A percentile compares a stretch with the other conserved stretches of the same genome.
Conservation (phyloP, 306 rosid species). For the peach (Prunus persica) region DNA sequence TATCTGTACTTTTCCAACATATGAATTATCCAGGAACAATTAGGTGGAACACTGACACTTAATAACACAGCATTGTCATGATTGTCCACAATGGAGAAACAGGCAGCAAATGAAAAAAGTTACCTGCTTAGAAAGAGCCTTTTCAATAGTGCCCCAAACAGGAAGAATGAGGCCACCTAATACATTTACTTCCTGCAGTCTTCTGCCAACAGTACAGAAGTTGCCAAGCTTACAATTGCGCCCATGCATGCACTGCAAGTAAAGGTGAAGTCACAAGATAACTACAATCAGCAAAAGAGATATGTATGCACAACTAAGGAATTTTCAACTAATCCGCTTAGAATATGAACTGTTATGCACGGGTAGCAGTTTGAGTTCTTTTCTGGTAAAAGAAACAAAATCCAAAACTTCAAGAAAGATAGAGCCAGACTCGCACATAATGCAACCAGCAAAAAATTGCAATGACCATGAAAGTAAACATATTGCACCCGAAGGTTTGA, state of each 20-base stretch:
- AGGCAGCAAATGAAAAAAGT: background rate
- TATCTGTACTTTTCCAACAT: background rate
- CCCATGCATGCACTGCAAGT: slow-evolving; percentile 96
- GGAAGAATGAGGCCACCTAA: slow-evolving; percentile 97
- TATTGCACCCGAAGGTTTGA: no score
- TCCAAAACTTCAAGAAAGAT: background rate
- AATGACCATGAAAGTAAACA: background rate
- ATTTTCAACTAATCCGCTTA: background rate
- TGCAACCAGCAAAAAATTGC: background rate
- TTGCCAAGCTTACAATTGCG: slow-evolving; percentile 89
- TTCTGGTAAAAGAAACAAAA: background rate
- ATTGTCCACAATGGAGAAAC: background rate
- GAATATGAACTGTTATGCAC: background rate
- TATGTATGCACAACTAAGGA: background rate
- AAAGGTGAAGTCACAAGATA: slow-evolving; percentile 21
- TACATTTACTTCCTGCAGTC: slow-evolving; percentile 95
- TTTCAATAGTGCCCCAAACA: slow-evolving; percentile 91
- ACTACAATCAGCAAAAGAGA: slow-evolving; percentile 6
- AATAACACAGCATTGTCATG: background rate
- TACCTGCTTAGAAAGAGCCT: slow-evolving; percentile 97
- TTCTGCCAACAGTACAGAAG: slow-evolving; percentile 91
- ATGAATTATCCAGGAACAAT: background rate
- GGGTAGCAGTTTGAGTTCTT: background rate
- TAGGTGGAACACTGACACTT: background rate
- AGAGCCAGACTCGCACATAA: background rate